Conservation (phyloP, 2,329 filamentous ascomycete species). For the Pseudonectria foliicola region DNA sequence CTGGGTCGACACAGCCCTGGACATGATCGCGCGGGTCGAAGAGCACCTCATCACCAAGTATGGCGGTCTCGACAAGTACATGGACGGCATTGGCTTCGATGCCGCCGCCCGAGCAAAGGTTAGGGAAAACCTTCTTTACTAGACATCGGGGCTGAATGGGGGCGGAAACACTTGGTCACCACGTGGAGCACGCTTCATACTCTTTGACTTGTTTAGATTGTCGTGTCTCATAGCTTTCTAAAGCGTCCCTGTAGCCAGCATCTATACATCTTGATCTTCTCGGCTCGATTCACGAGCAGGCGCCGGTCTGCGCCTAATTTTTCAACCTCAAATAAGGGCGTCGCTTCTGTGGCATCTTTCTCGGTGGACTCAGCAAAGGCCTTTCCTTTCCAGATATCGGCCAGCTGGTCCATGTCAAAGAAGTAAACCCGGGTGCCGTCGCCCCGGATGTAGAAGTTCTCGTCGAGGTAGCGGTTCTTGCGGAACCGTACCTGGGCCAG, state of each 20-base stretch:
- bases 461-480: constrained; percentile 86
- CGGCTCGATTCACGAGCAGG: constrained; percentile 84
- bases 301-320: constrained; percentile 80
- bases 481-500: constrained; percentile 95
- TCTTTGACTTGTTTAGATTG: too few relatives aligned
- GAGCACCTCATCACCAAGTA: constrained; percentile 53
- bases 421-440: constrained; percentile 97
- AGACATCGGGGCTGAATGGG: too few relatives aligned
- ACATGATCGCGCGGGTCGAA: constrained; percentile 55
- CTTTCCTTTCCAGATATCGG: constrained; percentile 64
- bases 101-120: constrained; percentile 34
- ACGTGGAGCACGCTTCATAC: neutral
- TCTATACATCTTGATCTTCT: constrained; percentile 94
- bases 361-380: constrained; percentile 13
- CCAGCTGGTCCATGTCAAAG: constrained; percentile 81
- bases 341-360: constrained; percentile 1
- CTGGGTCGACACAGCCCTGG: constrained; percentile 59
- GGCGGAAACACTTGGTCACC: neutral
- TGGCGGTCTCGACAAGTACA: constrained; percentile 60
- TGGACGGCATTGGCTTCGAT: constrained; percentile 55
- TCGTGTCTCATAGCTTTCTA: constrained; percentile 44
- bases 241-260: constrained; percentile 91
- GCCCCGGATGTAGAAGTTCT: constrained; percentile 95
- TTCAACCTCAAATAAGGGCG: constrained; percentile 57
- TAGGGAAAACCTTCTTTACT: constrained; percentile 37